Base-by-base conservation (phyloP, 805 yeast species). In the Saccharomycopsis sp. region DNA sequence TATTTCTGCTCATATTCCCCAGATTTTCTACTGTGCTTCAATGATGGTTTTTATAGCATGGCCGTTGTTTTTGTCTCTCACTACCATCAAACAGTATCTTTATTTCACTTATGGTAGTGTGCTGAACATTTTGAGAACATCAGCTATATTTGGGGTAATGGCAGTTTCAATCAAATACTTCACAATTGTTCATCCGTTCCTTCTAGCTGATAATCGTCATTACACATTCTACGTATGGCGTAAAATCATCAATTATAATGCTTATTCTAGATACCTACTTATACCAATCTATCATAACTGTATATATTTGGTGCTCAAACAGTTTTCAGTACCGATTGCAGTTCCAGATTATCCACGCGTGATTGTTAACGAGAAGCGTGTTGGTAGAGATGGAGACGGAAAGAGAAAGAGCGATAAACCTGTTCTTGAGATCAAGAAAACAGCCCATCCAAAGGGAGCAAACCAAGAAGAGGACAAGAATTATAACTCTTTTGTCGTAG, bases 141-240 rank as follows among this genome's bases (percentile, higher is more conserved):
- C 65, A 2, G 41, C 52, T 1, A 53, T 54, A 1, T 62, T 72
- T 29, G 49, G 69, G 2, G 62, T 68, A 0, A 79, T 87, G 23
- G 72, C 73, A 62, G 63, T 76, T 19, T 66, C 81, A 1, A 90
- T 89, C 20, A 75, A 83, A 42, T 75, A 75, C 59, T 86, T 79
- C 69, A 88, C 97, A 0, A 74, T 86, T 1, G 85, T 84, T 1
- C 99, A 94, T 70, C 97, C 97, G 5, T 94, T 93, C 70, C 70
- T 94, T 47, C 76, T 93, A 51, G 96, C 98, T 0, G 99, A 94
- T 70, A 94, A 94, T 73, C 81, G 99, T 65, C 99, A 94, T 71
- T 90, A 84, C 69, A 84, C 96, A 0, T 94, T 94, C 69, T 94
- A 94, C 71, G 72, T 94, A 42, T 89, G 88, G 81, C 81, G 84